Conservation (phyloP, 805 yeast species). For the Candida xiaguanensis region DNA sequence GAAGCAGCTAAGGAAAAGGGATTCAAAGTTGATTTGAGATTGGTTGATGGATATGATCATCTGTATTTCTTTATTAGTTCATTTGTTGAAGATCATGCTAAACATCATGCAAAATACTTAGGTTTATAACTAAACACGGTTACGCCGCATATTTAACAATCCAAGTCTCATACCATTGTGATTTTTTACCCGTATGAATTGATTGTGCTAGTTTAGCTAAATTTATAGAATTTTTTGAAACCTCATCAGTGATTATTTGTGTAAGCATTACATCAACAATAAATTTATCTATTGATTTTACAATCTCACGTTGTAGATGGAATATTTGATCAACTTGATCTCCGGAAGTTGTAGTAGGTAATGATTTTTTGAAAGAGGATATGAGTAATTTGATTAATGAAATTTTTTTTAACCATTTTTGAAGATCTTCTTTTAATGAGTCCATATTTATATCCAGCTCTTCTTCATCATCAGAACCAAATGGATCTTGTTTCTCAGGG, state of each 20-base stretch:
- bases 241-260: slow-evolving; percentile 36
- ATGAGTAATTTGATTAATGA: slow-evolving; percentile 56
- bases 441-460: slow-evolving; percentile 11
- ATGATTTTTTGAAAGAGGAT: slow-evolving; percentile 55
- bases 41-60: slow-evolving; percentile 86
- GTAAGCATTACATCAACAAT: slow-evolving; percentile 55
- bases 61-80: slow-evolving; percentile 81
- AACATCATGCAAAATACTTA: slow-evolving; percentile 74
- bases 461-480: slow-evolving; percentile 41
- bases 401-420: slow-evolving; percentile 49
- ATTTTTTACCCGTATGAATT: slow-evolving; percentile 50
- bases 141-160: slow-evolving; percentile 33
- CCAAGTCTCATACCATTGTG: slow-evolving; percentile 60
- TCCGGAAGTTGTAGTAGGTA: slow-evolving; percentile 45
- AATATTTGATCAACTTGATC: slow-evolving; percentile 46
- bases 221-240: slow-evolving; percentile 23
- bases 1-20: slow-evolving; percentile 59
- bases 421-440: slow-evolving; percentile 38
- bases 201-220: slow-evolving; percentile 38
- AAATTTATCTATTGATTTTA: slow-evolving; percentile 52
- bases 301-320: slow-evolving; percentile 38
- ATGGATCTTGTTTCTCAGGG: slow-evolving; percentile 50
- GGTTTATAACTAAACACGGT: slow-evolving; percentile 21
- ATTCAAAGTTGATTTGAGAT: slow-evolving; percentile 47
- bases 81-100: slow-evolving; percentile 79